Percentiles rank a stretch among this genome's conserved stretches.
These are phyloP conservation scores for Fagopyrum esculentum DNA, from an alignment of 148 eudicot species.

Conservation along the genomic window DNA sequence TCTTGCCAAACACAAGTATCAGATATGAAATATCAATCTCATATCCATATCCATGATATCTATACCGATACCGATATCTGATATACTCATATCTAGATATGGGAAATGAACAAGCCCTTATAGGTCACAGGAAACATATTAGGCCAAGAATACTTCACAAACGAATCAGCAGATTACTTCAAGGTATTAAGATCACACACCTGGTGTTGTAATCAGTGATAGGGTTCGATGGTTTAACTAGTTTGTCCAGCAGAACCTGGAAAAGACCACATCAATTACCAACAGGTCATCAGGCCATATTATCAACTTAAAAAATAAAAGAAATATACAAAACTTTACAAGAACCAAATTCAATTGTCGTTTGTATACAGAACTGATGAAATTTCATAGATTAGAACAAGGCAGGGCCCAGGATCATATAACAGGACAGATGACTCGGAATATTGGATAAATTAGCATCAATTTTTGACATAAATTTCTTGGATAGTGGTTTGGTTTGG, in stretches of 20 bases:
- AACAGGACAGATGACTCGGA: background rate
- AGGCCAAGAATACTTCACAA: background rate
- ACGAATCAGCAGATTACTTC: background rate
- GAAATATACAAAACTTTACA: background rate
- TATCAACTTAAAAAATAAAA: background rate
- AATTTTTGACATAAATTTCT: too few species aligned
- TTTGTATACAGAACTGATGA: background rate
- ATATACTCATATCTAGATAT: too few species aligned
- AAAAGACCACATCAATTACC: conserved; percentile 9
- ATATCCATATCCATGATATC: too few species aligned
- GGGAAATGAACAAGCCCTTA: too few species aligned
- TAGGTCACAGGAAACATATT: background rate
- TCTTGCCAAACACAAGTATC: too few species aligned
- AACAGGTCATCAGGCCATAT: conserved; percentile 1
- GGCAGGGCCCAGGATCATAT: background rate
- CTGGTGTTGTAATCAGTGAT: conserved; percentile 90
- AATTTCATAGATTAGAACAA: background rate
- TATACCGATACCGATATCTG: too few species aligned
- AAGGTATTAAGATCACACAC: conserved; percentile 13
- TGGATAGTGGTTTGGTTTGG: too few species aligned
- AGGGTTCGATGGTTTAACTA: conserved; percentile 82
- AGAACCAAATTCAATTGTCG: background rate
- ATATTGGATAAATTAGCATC: background rate
- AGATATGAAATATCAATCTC: too few species aligned
- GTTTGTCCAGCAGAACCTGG: conserved; percentile 86